Evolutionary conservation across 2,329 filamentous ascomycete species (phyloP), one percentile per base, ranked within the genome.

Genomic region (Colletotrichum magnum): DNA sequence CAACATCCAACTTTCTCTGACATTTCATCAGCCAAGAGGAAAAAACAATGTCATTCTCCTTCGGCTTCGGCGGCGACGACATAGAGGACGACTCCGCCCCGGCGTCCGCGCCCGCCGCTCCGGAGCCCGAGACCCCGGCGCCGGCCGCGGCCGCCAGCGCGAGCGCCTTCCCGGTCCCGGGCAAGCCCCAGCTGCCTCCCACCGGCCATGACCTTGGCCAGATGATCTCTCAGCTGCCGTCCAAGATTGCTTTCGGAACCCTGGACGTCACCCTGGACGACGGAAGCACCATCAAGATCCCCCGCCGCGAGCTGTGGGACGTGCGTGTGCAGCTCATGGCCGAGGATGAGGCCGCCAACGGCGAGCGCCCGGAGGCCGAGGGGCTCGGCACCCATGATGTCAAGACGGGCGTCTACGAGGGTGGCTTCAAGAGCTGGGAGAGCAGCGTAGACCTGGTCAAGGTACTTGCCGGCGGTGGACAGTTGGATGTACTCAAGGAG

Each of bases 371-470:
- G 21, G 83, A 86, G 59, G 86, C 73, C 47, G 83, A 87, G 61
- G 86, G 87, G 1, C 82, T 94, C 43, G 90, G 89, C 47, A 85
- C 87, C 71, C 90, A 93, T 72, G 93, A 96, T 79, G 90, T 96
- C 72, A 92, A 90, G 78, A 93, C 92, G 64, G 93, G 93, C 59
- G 88, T 95, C 69, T 96, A 96, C 80, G 93, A 96, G 81, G 93
- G 93, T 65, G 93, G 93, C 26, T 94, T 95, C 83, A 96, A 96
- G 83, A 95, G 92, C 75, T 96, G 93, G 93, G 93, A 96, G 82
- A 95, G 93, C 80, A 94, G 92, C 69, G 85, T 94, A 60, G 93
- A 96, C 77, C 84, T 96, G 18, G 92, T 93, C 58, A 93, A 90
- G 76, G 89, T 92, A n/a, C 79, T 91, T 36, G 84, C 85, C 0